These are phyloP conservation scores for Candida xyloterini DNA, from an alignment of 805 yeast species.

Conservation along the genomic window DNA sequence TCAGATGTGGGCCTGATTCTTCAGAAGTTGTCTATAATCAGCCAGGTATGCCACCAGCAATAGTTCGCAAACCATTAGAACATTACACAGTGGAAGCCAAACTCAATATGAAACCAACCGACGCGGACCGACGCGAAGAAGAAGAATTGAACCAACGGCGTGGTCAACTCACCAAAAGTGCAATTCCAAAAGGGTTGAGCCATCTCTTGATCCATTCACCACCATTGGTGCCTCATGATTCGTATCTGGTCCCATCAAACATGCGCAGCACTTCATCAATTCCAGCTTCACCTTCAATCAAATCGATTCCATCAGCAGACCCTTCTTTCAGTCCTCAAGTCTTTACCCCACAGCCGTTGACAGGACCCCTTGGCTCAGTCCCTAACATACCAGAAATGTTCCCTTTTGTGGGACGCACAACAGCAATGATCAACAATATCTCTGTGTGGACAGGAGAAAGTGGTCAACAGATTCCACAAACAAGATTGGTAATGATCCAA, in stretches of 20 bases:
- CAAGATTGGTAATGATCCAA: conserved; percentile 32
- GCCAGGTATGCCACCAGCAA: conserved; percentile 61
- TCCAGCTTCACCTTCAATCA: not conserved
- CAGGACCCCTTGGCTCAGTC: not conserved
- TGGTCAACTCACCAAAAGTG: conserved; percentile 48
- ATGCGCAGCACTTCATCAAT: conserved; percentile 8
- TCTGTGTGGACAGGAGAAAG: conserved; percentile 57
- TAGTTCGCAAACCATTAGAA: conserved; percentile 42
- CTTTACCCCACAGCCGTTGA: conserved; percentile 1
- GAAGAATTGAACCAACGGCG: conserved; percentile 46
- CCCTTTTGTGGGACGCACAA: conserved; percentile 46
- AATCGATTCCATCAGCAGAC: conserved; percentile 1
- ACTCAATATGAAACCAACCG: conserved; percentile 31
- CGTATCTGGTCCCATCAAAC: conserved; percentile 17
- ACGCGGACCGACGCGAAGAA: conserved; percentile 41
- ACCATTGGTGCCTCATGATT: conserved; percentile 29
- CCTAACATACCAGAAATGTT: conserved; percentile 28
- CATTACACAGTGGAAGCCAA: conserved; percentile 35
- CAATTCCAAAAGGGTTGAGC: conserved; percentile 53
- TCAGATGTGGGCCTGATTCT: conserved; percentile 62
- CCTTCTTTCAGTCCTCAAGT: not conserved
- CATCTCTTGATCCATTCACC: conserved; percentile 45
- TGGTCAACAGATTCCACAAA: conserved; percentile 39
- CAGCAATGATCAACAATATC: conserved; percentile 58
- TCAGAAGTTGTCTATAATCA: conserved; percentile 45